phyloP scores from a whole-genome alignment of 495 filamentous ascomycete species.

The Lophium mytilinum region DNA sequence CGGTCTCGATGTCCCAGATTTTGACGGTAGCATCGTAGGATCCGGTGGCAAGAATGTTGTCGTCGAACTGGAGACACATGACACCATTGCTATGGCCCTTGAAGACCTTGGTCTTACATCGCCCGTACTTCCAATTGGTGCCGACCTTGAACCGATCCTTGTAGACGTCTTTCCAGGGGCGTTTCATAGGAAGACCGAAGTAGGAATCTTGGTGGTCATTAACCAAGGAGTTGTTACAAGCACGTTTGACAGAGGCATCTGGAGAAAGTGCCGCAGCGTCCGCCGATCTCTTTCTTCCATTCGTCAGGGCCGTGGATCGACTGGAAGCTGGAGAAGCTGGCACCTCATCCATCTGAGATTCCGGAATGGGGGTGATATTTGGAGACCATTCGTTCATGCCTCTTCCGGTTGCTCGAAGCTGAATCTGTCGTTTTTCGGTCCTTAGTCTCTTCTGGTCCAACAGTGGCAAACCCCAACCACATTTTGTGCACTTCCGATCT shows the following conservation, averaged over 20 bases:
- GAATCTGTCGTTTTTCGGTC: constrained; percentile 80
- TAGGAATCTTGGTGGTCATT: constrained; percentile 25
- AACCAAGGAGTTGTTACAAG: constrained; percentile 10
- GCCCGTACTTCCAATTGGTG: constrained; percentile 92
- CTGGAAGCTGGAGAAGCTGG: neutral
- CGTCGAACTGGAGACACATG: constrained; percentile 93
- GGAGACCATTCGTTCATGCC: constrained; percentile 49
- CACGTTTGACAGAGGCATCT: constrained; percentile 15
- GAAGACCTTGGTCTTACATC: constrained; percentile 73
- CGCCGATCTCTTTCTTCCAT: constrained; percentile 11
- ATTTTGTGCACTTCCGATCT: constrained; percentile 91
- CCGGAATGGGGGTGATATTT: constrained; percentile 41
- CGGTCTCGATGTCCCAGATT: constrained; percentile 89
- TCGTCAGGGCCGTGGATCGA: neutral
- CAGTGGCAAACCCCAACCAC: constrained; percentile 87
- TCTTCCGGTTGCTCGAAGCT: constrained; percentile 53
- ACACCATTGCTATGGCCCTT: constrained; percentile 89
- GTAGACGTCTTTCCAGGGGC: constrained; percentile 92
- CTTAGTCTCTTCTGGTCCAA: constrained; percentile 81
- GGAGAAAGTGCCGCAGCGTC: constrained; percentile 2
- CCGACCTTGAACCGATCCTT: constrained; percentile 83
- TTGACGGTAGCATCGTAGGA: constrained; percentile 94
- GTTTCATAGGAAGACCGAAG: constrained; percentile 48
- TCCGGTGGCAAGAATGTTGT: constrained; percentile 83
- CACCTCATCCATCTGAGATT: constrained; percentile 13